A percentile compares a stretch with the other conserved stretches of the same genome.
Evolutionary conservation across 345 rosid species (phyloP).

Genomic region (Linum usitatissimum): DNA sequence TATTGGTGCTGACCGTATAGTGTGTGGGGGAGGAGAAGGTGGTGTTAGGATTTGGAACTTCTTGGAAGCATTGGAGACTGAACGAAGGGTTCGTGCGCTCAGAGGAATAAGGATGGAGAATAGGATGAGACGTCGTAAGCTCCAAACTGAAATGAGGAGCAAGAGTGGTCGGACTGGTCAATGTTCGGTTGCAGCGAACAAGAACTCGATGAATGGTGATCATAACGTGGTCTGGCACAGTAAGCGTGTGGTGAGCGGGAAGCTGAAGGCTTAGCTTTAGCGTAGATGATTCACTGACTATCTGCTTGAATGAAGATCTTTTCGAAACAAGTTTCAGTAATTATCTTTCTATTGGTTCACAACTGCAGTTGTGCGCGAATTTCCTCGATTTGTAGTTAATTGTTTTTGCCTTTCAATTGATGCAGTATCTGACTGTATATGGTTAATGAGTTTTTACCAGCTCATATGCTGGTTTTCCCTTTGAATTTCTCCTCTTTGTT

Average conservation of each 20-base stretch:
- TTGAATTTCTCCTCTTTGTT: too few relatives aligned
- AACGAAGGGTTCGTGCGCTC: conserved; percentile 43
- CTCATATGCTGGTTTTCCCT: too few relatives aligned
- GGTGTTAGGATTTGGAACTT: conserved; percentile 83
- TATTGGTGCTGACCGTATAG: conserved; percentile 78
- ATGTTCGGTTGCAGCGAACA: conserved; percentile 76
- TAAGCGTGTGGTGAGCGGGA: conserved; percentile 54
- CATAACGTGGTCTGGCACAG: conserved; percentile 43
- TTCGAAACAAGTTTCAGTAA: neutral
- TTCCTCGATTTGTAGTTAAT: neutral
- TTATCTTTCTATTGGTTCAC: neutral
- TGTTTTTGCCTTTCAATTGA: too few relatives aligned
- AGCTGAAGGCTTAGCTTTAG: conserved; percentile 48
- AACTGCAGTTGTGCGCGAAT: neutral
- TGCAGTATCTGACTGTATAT: too few relatives aligned
- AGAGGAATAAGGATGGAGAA: conserved; percentile 69
- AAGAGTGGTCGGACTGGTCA: conserved; percentile 43
- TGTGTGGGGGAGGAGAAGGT: conserved; percentile 87
- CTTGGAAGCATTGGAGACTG: conserved; percentile 68
- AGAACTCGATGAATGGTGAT: conserved; percentile 47
- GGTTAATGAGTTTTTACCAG: too few relatives aligned
- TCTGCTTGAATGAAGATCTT: neutral
- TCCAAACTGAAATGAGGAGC: conserved; percentile 54
- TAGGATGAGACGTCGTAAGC: conserved; percentile 64
- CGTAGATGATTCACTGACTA: conserved; percentile 2